Evolutionary conservation across 2,329 filamentous ascomycete genomes (phyloP), one percentile per base, ranked within the genome.

Genomic region (Aspergillus sp.): DNA sequence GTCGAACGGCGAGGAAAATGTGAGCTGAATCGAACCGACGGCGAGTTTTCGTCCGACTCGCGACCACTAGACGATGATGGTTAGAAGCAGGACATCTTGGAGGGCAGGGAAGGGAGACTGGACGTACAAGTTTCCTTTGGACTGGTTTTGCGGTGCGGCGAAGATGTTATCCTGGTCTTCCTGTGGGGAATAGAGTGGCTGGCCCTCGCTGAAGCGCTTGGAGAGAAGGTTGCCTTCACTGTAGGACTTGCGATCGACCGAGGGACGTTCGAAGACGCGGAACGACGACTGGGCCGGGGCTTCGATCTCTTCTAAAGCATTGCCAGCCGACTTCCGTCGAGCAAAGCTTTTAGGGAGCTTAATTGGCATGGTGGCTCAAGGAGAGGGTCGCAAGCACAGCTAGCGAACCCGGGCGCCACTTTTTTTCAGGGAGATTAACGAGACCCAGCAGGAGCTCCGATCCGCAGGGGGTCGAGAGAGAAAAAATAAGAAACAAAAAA

Each of bases 1-100:
- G 79, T 71, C n/a, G 79, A 82, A 17, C 79, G 82, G 34, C 80
- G 81, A 6, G 80, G 82, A 5, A 80, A 78, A 25, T 78, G 78
- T 23, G 78, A 81, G 65, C 79, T 82, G 57, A 78, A 74, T 43
- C 79, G 78, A 41, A 76, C 76, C 38, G 80, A 81, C 29, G 76
- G 72, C 40, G 74, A 75, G 58, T 71, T 74, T 55, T 77, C 75
- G 56, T 76, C 69, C 56, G 73, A 71, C 52, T 64, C 71, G 47
- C 72, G 72, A 47, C 78, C 81, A 52, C 16, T 38, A 73, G 74
- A 61, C 73, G 79, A 63, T 61, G 61, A 53, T 49, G 29, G 63
- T 69, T 57, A 69, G 61, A 58, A 56, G 52, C 19, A 31, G 11
- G 14, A 20, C 16, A 40, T 2, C 7, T 13, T 23, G 56, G 50